Percentiles rank a stretch among this genome's conserved stretches.
Evolutionary conservation across 768 basidiomycete genomes (phyloP).

Genomic region (Lactarius hengduanensis): DNA sequence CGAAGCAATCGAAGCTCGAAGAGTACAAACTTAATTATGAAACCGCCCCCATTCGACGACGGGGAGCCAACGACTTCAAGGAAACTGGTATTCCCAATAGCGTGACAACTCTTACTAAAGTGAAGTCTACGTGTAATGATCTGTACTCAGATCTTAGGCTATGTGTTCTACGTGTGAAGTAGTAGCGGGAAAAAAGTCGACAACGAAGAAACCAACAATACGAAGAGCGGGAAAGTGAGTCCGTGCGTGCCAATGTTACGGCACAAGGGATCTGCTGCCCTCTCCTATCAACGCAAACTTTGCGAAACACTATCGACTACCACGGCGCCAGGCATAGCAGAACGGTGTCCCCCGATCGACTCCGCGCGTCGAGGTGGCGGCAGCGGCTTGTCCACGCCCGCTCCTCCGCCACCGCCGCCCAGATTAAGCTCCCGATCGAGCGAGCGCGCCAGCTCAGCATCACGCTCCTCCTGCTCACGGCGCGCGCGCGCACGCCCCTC

Average conservation of each 20-base stretch:
- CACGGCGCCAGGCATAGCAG: neutral
- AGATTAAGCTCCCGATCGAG: conserved; percentile 29
- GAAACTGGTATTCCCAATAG: neutral
- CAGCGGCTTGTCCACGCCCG: neutral
- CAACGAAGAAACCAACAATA: neutral
- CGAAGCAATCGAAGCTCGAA: neutral
- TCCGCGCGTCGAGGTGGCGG: neutral
- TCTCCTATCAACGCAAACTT: neutral
- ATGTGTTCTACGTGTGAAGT: neutral
- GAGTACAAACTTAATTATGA: neutral
- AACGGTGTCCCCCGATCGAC: neutral
- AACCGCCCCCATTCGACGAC: too few species aligned
- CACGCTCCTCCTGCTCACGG: conserved; percentile 28
- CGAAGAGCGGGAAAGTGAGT: neutral
- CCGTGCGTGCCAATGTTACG: neutral
- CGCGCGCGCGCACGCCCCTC: conserved; percentile 16
- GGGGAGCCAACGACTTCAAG: too few species aligned
- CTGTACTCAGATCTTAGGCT: neutral
- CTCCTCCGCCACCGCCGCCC: neutral
- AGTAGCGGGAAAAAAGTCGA: neutral
- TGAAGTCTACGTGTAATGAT: neutral
- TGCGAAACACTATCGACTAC: neutral
- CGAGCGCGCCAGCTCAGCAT: conserved; percentile 27
- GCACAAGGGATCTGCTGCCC: neutral
- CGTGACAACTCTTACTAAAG: neutral